Evolutionary conservation across 2,329 filamentous ascomycete species (phyloP), one percentile per base, ranked within the genome.

Genomic region (Karstenula rhodostoma): DNA sequence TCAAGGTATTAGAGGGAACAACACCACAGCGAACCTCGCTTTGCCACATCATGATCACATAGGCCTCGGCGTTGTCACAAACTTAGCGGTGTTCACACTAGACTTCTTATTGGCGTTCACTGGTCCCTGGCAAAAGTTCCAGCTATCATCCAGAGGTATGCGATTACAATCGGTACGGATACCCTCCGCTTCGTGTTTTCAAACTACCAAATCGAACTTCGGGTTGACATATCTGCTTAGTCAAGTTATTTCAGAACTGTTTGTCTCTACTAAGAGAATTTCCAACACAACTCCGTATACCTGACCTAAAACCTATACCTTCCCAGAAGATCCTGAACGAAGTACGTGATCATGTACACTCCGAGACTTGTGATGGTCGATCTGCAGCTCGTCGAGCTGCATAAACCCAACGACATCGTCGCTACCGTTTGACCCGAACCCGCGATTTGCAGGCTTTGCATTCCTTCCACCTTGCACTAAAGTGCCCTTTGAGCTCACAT

Each of bases 111-210:
- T 7, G 54, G 54, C 32, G 54, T 49, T 56, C 22, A 47, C 23
- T 22, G 22, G 44, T 10, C 32, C 53, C 54, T 49, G 33, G 22
- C 35, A 29, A 12, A 44, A 44, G 32, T 52, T 22, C 15, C 22
- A 17, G 33, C 10, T 40, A n/a, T 29, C n/a, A 23, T 32, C 33
- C 19, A 22, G 25, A 33, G 40, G 27, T 8, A 27, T 25, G 37
- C 32, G 8, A n/a, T 13, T 10, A n/a, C 19, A 35, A 48, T 27
- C 33, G 43, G 43, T 33, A 35, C 7, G 42, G 53, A 56, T 55
- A 55, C 52, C 52, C 52, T 55, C 40, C 52, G 47, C 29, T 55
- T 55, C 19, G 37, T 46, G 15, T 13, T 44, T 46, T 44, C 23
- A 5, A 47, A 13, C n/a, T 47, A 23, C 23, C 23, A 25, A 17